Percentiles rank a stretch among this genome's conserved stretches.
phyloP scores from a whole-genome alignment of 768 basidiomycete species.

The Panaeolus papilionaceus region DNA sequence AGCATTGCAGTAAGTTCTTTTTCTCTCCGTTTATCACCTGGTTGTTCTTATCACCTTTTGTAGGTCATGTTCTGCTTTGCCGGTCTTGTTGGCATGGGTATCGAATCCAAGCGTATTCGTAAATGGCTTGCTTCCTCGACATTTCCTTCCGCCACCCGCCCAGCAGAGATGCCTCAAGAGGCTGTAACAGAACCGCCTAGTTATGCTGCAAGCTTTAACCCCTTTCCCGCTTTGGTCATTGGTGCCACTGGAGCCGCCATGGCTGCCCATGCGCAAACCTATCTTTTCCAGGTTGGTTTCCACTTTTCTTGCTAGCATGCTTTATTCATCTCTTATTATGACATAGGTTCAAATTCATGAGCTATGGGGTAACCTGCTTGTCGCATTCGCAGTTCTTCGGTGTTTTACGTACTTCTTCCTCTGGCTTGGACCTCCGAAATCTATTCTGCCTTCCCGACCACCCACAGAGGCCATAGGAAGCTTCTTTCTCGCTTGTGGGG shows the following conservation, averaged over 20 bases:
- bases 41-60: conserved; percentile 17
- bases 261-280: conserved; percentile 90
- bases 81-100: conserved; percentile 87
- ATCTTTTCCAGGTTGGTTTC: conserved; percentile 79
- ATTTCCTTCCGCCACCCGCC: conserved; percentile 37
- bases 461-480: conserved; percentile 92
- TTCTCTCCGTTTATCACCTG: background rate
- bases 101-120: conserved; percentile 80
- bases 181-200: conserved; percentile 70
- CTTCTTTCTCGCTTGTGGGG: conserved; percentile 88
- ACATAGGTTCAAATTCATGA: conserved; percentile 83
- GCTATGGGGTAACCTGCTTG: conserved; percentile 90
- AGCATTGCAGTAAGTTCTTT: conserved; percentile 75
- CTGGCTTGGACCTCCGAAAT: conserved; percentile 84
- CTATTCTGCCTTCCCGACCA: conserved; percentile 88
- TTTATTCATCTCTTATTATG: conserved; percentile 14
- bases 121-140: conserved; percentile 73
- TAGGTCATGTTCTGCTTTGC: conserved; percentile 95
- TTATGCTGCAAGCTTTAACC: conserved; percentile 84
- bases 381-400: conserved; percentile 78
- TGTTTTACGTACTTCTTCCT: conserved; percentile 95
- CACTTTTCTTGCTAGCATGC: background rate
- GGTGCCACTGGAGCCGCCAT: conserved; percentile 95
- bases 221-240: conserved; percentile 91
- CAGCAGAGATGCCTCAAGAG: conserved; percentile 41